These are phyloP conservation scores for Blumeria hordei DNA, from an alignment of 2,329 filamentous ascomycete species.

Conservation along the genomic window DNA sequence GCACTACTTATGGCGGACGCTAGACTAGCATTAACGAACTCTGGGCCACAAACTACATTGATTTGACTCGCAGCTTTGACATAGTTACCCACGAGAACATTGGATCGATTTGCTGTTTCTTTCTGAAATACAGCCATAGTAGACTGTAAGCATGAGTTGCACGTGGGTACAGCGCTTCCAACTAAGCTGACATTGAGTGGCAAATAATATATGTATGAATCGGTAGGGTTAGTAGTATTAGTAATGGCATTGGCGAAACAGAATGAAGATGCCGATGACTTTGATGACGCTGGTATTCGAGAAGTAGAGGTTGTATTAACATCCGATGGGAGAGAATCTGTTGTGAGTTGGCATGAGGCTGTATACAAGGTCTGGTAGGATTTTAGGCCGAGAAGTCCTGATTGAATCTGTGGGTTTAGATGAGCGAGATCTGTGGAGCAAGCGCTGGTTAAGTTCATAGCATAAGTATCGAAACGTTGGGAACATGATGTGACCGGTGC, in stretches of 20 bases:
- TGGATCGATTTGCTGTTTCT: conserved; percentile 38
- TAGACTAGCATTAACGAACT: conserved; percentile 32
- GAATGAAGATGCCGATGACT: conserved; percentile 21
- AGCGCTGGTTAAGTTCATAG: conserved; percentile 38
- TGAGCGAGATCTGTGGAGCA: conserved; percentile 48
- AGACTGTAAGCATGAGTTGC: conserved; percentile 49
- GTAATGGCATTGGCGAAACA: conserved; percentile 68
- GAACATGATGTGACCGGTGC: conserved; percentile 42
- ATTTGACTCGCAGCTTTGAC: conserved; percentile 45
- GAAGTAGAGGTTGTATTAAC: conserved; percentile 31
- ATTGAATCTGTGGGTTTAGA: conserved; percentile 43
- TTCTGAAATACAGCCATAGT: conserved; percentile 64
- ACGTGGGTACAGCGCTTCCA: conserved; percentile 41
- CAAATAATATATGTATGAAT: conserved; percentile 67
- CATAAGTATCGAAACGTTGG: conserved; percentile 36
- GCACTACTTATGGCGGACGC: conserved; percentile 7
- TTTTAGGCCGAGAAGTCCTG: conserved; percentile 52
- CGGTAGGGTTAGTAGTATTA: conserved; percentile 42
- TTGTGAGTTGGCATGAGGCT: conserved; percentile 44
- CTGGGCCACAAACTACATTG: conserved; percentile 36
- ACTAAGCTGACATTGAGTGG: conserved; percentile 55
- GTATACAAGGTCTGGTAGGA: conserved; percentile 59
- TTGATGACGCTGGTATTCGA: neutral
- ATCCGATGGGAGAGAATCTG: too few relatives aligned
- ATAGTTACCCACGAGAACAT: conserved; percentile 48